Evolutionary conservation across 2,329 filamentous ascomycete genomes (phyloP), one percentile per base, ranked within the genome.

Genomic region (Pseudogymnoascus sp.): DNA sequence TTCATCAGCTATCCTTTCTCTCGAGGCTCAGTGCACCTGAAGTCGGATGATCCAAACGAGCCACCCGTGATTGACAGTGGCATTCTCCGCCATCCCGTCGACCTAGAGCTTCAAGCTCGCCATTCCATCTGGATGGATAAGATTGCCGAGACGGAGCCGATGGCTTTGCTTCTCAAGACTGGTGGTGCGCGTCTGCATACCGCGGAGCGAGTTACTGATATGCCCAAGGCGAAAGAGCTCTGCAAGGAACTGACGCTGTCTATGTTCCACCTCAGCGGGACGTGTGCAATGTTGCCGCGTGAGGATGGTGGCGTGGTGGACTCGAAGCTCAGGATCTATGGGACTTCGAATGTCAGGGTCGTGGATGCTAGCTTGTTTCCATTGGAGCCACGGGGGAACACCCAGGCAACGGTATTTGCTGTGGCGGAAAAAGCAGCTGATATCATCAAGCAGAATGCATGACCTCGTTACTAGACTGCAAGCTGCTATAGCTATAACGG

Each of bases 51-150:
- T 47, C 69, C 73, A 0, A 65, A 65, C 0, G 68, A 64, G 1
- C 65, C 72, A 12, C 76, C 77, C 0, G 43, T 63, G 1, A 77
- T 80, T 60, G 75, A 80, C 64, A 73, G 74, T 0, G 71, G 70
- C 8, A 78, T 77, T 37, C 69, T 79, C 16, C 70, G 73, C 6
- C 74, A 79, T 60, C 75, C 77, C 0, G 66, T 76, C 2, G 77
- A 79, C 60, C 61, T 74, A 4, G 72, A 77, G 39, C 63, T 78
- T 7, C 65, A 75, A 0, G 73, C 74, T 0, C 69, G 72, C 4
- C 71, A 73, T 35, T 62, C 72, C 4, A 69, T 72, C 30, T 72
- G 69, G 39, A 64, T 74, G 14, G 71, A 70, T 3, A 72, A 63
- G 11, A 67, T 72, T 59, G 71, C 67, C 57, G 66, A 62, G 34